Base-by-base conservation (phyloP, 2,329 filamentous ascomycete species). In the Zymoseptoria pseudotritici region DNA sequence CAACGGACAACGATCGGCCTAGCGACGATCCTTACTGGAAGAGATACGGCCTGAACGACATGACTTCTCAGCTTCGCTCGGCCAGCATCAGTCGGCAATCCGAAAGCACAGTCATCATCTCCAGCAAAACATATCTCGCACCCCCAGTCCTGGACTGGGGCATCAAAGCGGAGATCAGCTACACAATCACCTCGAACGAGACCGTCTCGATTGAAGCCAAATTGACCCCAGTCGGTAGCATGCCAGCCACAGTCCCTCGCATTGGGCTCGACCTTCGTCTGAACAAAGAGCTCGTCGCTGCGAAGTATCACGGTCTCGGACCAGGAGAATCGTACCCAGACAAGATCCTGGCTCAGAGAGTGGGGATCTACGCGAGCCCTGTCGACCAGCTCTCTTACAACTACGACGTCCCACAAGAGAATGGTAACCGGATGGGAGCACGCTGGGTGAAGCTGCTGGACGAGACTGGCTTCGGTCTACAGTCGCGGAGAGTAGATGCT, bases 351-450 rank as follows among this genome's bases (percentile, higher is more conserved):
- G 79, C 82, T 1, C 83, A 86, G 65, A 75, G 74, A 3, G 67
- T 83, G 0, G 84, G 82, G 1, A 75, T 83, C 50, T 84, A 77
- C 71, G 69, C 68, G 0, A 66, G 70, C n/a, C 65, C 66, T 1
- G 73, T 85, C 1, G 74, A 76, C 0, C 78, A 80, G 0, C 75
- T 88, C 31, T 79, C 81, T 63, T 79, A 79, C 0, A 75, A 78
- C 1, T 88, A 88, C 68, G 86, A 89, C 21, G 83, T 84, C 13
- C 86, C 86, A 0, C 86, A 89, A 70, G 86, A 89, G 67, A 83
- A 81, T 50, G 84, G 84, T 1, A 89, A 88, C 69, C 77, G 82
- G 20, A 82, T 81, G 61, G 82, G 82, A 36, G 82, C 82, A 0
- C 76, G 81, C 10, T 87, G 83, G 81, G 72, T 87, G 4, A 72